phyloP scores from a whole-genome alignment of 2,329 filamentous ascomycete genomes.

The Leptosphaerulina australis region DNA sequence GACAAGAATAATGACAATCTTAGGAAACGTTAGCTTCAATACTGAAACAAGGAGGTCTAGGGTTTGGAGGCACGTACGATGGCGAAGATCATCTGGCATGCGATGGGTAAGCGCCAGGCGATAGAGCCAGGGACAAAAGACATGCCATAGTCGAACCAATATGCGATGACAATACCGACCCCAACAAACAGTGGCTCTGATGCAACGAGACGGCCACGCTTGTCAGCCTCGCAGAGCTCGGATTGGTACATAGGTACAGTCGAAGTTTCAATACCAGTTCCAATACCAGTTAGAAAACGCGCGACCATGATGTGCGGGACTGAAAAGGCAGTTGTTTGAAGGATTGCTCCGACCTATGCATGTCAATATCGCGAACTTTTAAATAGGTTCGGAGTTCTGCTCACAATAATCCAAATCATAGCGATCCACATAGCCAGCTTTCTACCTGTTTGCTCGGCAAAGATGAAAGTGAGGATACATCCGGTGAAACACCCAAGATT shows the following conservation, averaged over 20 bases:
- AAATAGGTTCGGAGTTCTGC: background rate
- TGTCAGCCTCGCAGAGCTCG: constrained; percentile 59
- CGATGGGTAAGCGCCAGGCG: constrained; percentile 56
- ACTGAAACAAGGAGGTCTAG: too few species aligned
- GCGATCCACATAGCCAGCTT: constrained; percentile 51
- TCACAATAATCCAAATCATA: constrained; percentile 50
- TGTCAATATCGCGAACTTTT: background rate
- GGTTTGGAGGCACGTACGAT: constrained; percentile 28
- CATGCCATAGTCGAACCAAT: constrained; percentile 51
- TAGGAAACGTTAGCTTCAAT: background rate
- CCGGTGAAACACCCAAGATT: constrained; percentile 49
- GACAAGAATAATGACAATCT: constrained; percentile 52
- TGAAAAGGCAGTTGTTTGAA: constrained; percentile 46
- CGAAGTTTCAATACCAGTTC: constrained; percentile 61
- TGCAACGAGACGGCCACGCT: constrained; percentile 65
- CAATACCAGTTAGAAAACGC: constrained; percentile 58
- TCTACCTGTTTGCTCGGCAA: constrained; percentile 47
- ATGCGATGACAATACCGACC: constrained; percentile 57
- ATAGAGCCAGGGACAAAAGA: constrained; percentile 50
- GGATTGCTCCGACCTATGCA: constrained; percentile 42
- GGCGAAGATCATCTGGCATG: constrained; percentile 54
- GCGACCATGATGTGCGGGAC: constrained; percentile 58
- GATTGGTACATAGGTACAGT: constrained; percentile 61
- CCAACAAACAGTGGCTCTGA: constrained; percentile 60
- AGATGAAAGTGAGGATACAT: constrained; percentile 47